Conservation (phyloP, 345 rosid species). For the Citrus unshiu region DNA sequence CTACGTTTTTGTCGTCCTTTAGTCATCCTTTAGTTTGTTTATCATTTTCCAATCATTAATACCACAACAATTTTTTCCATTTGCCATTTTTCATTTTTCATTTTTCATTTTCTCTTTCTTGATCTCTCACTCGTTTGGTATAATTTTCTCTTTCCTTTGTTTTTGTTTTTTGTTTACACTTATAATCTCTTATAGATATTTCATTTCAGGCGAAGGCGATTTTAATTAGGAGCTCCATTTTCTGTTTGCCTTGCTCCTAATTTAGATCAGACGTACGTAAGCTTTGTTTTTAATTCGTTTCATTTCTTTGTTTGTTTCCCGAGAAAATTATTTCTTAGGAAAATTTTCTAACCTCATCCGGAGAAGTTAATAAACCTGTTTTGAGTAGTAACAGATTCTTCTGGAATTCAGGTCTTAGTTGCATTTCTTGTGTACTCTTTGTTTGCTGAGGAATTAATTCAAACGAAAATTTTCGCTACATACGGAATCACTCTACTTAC, state of each 20-base stretch:
- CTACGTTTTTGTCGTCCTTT: too few species aligned
- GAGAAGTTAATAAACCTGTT: not conserved
- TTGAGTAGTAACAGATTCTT: not conserved
- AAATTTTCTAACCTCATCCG: not conserved
- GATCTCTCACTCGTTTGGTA: not conserved
- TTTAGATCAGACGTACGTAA: not conserved
- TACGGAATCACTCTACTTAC: too few species aligned
- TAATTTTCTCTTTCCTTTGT: not conserved
- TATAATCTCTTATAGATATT: not conserved
- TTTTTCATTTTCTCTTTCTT: not conserved
- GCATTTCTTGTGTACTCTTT: not conserved
- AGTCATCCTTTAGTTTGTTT: too few species aligned
- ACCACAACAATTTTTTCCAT: too few species aligned
- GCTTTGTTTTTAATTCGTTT: not conserved
- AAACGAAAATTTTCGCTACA: not conserved
- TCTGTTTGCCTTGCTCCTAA: not conserved
- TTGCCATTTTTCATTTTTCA: not conserved
- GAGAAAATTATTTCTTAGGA: not conserved
- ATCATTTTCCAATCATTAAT: not conserved
- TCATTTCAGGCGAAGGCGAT: constrained; percentile 5
- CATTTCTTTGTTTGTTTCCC: not conserved
- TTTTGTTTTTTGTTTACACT: too few species aligned
- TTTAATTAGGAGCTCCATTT: not conserved
- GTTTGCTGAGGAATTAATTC: not conserved
- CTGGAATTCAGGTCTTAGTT: not conserved